Evolutionary conservation across 192 early-diverging fungal species (phyloP).

Genomic region (Linnemannia elongata): DNA sequence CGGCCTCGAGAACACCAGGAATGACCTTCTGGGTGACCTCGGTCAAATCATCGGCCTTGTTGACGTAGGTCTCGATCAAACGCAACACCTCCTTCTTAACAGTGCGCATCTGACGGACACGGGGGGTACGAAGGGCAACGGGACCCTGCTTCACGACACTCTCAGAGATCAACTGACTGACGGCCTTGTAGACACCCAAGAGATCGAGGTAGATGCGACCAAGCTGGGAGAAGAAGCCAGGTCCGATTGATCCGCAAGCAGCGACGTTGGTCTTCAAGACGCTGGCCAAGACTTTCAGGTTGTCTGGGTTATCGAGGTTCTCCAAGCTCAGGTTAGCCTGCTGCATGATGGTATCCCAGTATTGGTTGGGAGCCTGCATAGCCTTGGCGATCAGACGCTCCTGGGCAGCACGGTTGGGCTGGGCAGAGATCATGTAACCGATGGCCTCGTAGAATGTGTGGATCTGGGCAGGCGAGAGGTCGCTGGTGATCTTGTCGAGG

Average conservation of each 20-base stretch:
- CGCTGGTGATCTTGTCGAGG: conserved; percentile 87
- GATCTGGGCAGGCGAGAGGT: conserved; percentile 92
- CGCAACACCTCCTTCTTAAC: conserved; percentile 97
- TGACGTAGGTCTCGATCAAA: conserved; percentile 94
- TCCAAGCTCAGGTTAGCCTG: conserved; percentile 77
- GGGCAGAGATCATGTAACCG: conserved; percentile 97
- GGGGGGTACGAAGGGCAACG: conserved; percentile 93
- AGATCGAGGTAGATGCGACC: conserved; percentile 92
- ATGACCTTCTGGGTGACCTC: conserved; percentile 88
- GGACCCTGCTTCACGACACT: conserved; percentile 80
- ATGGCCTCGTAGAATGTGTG: conserved; percentile 99
- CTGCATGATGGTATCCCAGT: conserved; percentile 87
- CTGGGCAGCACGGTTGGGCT: conserved; percentile 82
- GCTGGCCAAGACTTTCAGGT: conserved; percentile 91
- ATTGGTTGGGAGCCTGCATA: conserved; percentile 91
- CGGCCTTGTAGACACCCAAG: conserved; percentile 91
- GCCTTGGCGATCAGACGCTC: conserved; percentile 86
- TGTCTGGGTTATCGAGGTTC: conserved; percentile 81
- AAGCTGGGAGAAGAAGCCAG: conserved; percentile 90
- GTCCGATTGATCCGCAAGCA: conserved; percentile 89
- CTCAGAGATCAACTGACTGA: conserved; percentile 86
- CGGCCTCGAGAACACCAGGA: conserved; percentile 90
- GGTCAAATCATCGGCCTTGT: conserved; percentile 87
- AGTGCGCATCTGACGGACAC: conserved; percentile 90
- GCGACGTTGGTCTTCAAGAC: conserved; percentile 97